These are phyloP conservation scores for Nannochloropsis oceanica DNA, from an alignment of 108 stramenopile species.

Conservation along the genomic window DNA sequence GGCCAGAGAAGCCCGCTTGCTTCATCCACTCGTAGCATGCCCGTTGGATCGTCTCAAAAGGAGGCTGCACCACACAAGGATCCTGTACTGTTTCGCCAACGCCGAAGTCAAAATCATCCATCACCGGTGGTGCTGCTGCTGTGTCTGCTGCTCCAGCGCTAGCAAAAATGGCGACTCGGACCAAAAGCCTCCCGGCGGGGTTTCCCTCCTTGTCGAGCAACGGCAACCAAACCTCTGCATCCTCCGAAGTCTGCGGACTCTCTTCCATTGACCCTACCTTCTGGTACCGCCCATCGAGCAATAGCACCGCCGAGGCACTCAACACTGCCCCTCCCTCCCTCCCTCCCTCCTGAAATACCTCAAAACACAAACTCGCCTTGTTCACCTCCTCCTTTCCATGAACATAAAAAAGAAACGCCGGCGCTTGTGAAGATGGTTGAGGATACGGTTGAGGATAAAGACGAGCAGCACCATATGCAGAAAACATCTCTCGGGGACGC, in stretches of 20 bases:
- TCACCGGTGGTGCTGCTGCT: not conserved
- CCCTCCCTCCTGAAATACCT: not conserved
- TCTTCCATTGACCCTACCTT: not conserved
- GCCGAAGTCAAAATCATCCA: not conserved
- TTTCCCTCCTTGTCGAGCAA: not conserved
- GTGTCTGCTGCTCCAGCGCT: not conserved
- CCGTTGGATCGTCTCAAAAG: not conserved
- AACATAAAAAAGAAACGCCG: not conserved
- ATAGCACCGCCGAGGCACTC: not conserved
- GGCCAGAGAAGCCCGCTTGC: not conserved
- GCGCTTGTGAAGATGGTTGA: not conserved
- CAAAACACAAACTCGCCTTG: not conserved
- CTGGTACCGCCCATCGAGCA: not conserved
- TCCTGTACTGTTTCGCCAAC: not conserved
- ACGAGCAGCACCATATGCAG: not conserved
- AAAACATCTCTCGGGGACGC: not conserved
- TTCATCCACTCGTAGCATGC: not conserved
- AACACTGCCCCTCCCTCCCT: not conserved
- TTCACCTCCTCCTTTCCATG: not conserved
- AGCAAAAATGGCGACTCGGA: not conserved
- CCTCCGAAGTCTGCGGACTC: not conserved
- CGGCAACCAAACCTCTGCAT: not conserved
- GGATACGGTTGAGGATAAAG: not conserved
- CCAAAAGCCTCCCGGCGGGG: not conserved
- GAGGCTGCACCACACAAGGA: not conserved